Evolutionary conservation across 768 basidiomycete species (phyloP).

Genomic region (Lanmaoa pseudosensibilis): DNA sequence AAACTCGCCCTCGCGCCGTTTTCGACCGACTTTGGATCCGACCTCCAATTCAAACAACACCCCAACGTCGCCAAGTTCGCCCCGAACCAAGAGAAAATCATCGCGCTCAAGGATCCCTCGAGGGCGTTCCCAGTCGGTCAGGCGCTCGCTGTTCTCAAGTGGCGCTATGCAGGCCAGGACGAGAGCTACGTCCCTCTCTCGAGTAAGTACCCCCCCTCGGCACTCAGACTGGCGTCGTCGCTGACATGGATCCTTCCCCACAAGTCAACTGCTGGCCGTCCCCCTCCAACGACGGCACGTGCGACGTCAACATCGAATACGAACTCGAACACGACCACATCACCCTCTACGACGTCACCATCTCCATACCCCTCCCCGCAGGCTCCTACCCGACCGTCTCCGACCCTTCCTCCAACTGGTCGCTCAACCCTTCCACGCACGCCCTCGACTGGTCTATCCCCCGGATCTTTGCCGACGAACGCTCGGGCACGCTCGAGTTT

Average conservation of each 20-base stretch:
- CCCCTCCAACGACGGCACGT: constrained; percentile 86
- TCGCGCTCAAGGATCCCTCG: constrained; percentile 82
- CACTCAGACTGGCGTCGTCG: not conserved
- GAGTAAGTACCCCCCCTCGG: constrained; percentile 52
- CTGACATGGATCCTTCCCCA: constrained; percentile 28
- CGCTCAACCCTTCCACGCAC: constrained; percentile 75
- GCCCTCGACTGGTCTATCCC: constrained; percentile 86
- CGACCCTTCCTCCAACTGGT: constrained; percentile 68
- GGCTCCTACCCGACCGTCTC: constrained; percentile 87
- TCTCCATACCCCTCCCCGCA: constrained; percentile 87
- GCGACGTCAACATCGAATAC: constrained; percentile 95
- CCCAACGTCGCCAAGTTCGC: constrained; percentile 89
- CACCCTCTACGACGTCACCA: constrained; percentile 78
- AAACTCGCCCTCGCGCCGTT: constrained; percentile 62
- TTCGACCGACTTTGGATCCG: constrained; percentile 58
- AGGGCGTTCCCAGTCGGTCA: constrained; percentile 87
- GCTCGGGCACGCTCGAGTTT: constrained; percentile 89
- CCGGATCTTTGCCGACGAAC: constrained; percentile 57
- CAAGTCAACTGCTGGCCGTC: constrained; percentile 97
- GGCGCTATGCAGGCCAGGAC: constrained; percentile 89
- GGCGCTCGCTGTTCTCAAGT: constrained; percentile 84
- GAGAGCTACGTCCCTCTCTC: constrained; percentile 90
- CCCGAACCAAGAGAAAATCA: constrained; percentile 60
- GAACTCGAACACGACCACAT: constrained; percentile 87
- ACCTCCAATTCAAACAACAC: constrained; percentile 94